Base-by-base conservation (phyloP, 805 yeast genomes). In the Hanseniaspora pseudoguilliermondii region DNA sequence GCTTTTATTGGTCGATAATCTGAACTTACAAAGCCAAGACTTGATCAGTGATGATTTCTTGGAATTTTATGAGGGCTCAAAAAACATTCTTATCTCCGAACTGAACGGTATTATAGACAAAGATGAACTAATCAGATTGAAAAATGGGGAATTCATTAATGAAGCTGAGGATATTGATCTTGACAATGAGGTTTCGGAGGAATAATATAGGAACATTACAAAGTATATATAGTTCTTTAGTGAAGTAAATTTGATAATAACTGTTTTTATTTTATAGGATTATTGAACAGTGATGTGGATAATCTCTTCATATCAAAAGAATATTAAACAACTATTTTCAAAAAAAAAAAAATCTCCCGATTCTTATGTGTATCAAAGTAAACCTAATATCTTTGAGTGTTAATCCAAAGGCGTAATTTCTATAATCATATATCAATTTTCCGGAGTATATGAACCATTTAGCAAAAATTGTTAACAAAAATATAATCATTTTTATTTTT, bases 91-190 rank as follows among this genome's bases (percentile, higher is more conserved):
- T 8, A 68, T 82, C 57, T 60, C 67, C 4, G 78, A 75, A 57
- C 67, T 85, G 40, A 95, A 91, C 2, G 89, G 87, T 11, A 79
- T 79, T 1, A 62, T 73, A 25, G 79, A 70, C 68, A 48, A 59
- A 18, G 48, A 59, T 18, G 67, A 66, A 47, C 54, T 69, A 40
- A 60, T 64, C 52, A 61, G 55, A 61, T 62, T 60, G 59, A 67
- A 59, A 63, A 69, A 64, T 43, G 71, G 69, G 46, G 75, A 74
- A 43, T 65, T 64, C 40, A 65, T 66, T 50, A 73, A 69, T 6
- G 73, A 70, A 42, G 75, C 67, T 29, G 75, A 70, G 15, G 71
- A 65, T 16, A 65, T 64, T 15, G 64, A 69, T 48, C 58, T 65
- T 56, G 70, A 65, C 40, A 66, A 63, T 49, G 51, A 57, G 47